Base-by-base conservation (phyloP, 257 asterid species). In the Jacaranda copaia region DNA sequence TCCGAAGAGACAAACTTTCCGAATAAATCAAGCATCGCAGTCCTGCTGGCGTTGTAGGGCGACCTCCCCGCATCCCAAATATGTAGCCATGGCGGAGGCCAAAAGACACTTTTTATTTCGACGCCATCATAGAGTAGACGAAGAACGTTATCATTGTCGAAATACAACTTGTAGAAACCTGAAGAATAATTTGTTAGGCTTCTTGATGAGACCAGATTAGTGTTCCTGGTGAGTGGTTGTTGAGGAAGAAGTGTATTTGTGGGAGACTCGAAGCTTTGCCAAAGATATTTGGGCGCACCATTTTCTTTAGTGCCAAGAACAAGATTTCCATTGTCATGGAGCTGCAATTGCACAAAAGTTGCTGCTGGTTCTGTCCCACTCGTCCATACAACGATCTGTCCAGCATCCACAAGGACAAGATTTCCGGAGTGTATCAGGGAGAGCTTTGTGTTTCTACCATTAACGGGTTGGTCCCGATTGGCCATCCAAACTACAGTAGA, bases 231-330 rank as follows among this genome's bases (percentile, higher is more conserved):
- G 1, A 83, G 51, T 7, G 56, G 42, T 12, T 85, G 87, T 3
- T 20, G 48, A 12, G 89, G 85, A 61, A 85, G 83, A 35, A 85
- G 84, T 0, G 89, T 82, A 12, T 82, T 52, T 0, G 87, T 83
- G 0, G 89, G 87, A 3, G 36, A 67, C 45, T 82, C 80, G 63
- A 82, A 85, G 56, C 89, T 84, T 36, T 82, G 85, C 89, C 89
- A 85, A 7, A 77, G 39, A 32, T 5, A 35, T 12, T 60, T 25
- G 32, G 32, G 32, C 32, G 32, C n/a, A 25, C 58, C 77, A 2
- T 70, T 64, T 2, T 60, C 43, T 14, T 25, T 25, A 25, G 20
- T 70, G 1, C 3, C 20, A n/a, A 85, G 81, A 52, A 80, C 42
- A 58, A 85, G 89, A 58, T 82, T 85, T 16, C 89, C 87, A 16